Evolutionary conservation across 2,329 filamentous ascomycete genomes (phyloP), one percentile per base, ranked within the genome.

Genomic region (Aspergillus sp.): DNA sequence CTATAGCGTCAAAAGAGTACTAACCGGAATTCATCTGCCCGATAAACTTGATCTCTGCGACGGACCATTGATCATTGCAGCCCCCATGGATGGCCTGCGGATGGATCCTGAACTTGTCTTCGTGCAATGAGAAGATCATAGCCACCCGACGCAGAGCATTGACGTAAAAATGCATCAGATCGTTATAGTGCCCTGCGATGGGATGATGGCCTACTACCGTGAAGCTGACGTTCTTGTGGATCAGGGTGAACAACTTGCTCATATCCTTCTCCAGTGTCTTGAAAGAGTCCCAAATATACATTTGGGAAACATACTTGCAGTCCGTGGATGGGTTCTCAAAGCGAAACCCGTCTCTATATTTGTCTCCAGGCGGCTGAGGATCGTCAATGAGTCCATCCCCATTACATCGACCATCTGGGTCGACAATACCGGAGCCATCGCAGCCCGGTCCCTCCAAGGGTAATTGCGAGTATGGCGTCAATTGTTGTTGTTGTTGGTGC

Each of bases 171-270:
- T 69, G 65, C 48, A 67, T 51, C 49, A 70, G 55, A 21, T 70
- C 67, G 21, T 60, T 50, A 32, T 70, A 70, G 44, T 58, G 63
- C 2, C 68, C 68, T 6, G 66, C 65, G 16, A 68, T 62, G 2
- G 68, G 67, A 36, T 70, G 66, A 44, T 68, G 63, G 11, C 67
- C 67, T 10, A 69, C 61, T 10, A 70, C 65, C 1, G 65, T 67
- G 50, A 69, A 70, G 41, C 53, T 59, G 23, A 69, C 65, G 41
- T 69, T 58, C 48, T 67, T 68, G 50, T 69, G 58, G 50, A 69
- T 67, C 20, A 68, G 49, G 6, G 61, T 65, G 42, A 69, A 69
- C n/a, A 70, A 45, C 40, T 63, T 65, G 50, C 23, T 58, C 63
- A 67, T 64, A 40, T 70, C 65, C 47, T 64, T 67, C 43, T 68